Evolutionary conservation across 768 basidiomycete species (phyloP).

Genomic region (Russula abietina): DNA sequence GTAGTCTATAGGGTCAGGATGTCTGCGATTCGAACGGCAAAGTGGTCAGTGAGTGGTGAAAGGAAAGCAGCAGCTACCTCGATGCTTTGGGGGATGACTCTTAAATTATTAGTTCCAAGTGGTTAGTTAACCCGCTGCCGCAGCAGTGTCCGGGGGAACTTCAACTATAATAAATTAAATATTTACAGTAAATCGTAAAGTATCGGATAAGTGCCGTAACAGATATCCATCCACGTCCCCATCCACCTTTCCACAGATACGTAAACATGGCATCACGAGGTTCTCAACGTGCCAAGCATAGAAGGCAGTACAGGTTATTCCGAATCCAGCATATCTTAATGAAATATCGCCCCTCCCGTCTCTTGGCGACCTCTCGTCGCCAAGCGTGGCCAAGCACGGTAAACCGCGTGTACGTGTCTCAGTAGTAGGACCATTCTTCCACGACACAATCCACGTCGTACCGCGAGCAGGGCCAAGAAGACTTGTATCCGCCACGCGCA

Average conservation of each 20-base stretch:
- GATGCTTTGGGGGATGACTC: background rate
- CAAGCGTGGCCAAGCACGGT: background rate
- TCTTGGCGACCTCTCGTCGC: no score
- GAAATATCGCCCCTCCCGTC: no score
- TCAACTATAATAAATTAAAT: conserved; percentile 4
- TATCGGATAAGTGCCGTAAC: background rate
- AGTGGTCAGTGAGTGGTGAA: conserved; percentile 1
- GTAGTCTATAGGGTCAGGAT: conserved; percentile 19
- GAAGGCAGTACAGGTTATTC: background rate
- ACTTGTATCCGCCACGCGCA: conserved; percentile 17
- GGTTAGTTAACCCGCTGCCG: background rate
- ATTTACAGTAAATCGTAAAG: background rate
- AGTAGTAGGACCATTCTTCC: conserved; percentile 60
- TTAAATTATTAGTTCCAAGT: background rate
- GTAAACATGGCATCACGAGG: background rate
- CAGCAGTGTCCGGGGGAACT: conserved; percentile 4
- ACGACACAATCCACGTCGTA: conserved; percentile 63
- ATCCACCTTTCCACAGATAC: background rate
- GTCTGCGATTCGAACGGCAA: conserved; percentile 4
- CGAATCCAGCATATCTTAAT: background rate
- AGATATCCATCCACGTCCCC: background rate
- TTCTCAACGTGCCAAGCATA: background rate
- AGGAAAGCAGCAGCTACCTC: background rate
- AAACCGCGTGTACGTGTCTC: background rate
- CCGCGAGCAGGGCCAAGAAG: conserved; percentile 42